A percentile compares a stretch with the other conserved stretches of the same genome.
These are phyloP conservation scores for Aspergillus persii DNA, from an alignment of 2,329 filamentous ascomycete genomes.

Conservation along the genomic window DNA sequence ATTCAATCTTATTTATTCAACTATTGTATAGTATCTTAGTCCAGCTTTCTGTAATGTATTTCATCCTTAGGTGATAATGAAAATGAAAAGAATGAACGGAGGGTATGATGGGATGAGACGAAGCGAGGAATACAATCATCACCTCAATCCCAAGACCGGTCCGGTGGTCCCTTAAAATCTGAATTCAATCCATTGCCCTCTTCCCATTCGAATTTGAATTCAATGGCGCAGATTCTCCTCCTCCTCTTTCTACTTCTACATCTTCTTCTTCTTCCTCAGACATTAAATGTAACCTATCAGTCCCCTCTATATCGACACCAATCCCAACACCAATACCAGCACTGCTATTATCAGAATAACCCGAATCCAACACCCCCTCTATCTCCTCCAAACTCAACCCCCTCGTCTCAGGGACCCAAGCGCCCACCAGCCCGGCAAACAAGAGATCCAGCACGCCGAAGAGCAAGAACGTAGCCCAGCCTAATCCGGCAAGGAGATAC, in stretches of 20 bases:
- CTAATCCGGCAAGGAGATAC: conserved; percentile 46
- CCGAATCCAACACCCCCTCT: conserved; percentile 54
- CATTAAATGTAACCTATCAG: too few species aligned
- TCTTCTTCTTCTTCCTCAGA: not conserved
- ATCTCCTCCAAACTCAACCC: conserved; percentile 56
- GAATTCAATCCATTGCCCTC: not conserved
- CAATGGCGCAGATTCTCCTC: not conserved
- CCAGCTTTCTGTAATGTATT: too few species aligned
- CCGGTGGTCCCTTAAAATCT: too few species aligned
- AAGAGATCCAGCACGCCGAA: conserved; percentile 45
- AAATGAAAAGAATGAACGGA: too few species aligned
- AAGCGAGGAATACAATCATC: too few species aligned
- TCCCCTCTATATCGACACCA: conserved; percentile 7
- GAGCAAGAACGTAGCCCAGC: conserved; percentile 48
- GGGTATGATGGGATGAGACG: too few species aligned
- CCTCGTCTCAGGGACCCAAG: conserved; percentile 56
- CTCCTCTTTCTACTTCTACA: not conserved
- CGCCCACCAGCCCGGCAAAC: conserved; percentile 48
- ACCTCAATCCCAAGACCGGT: too few species aligned
- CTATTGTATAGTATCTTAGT: too few species aligned
- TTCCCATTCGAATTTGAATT: not conserved
- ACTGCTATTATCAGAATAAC: not conserved
- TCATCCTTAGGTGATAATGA: too few species aligned
- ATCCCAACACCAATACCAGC: not conserved
- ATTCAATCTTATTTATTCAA: too few species aligned